Evolutionary conservation across 306 rosid species (phyloP).

Genomic region (Acmispon strigosus): DNA sequence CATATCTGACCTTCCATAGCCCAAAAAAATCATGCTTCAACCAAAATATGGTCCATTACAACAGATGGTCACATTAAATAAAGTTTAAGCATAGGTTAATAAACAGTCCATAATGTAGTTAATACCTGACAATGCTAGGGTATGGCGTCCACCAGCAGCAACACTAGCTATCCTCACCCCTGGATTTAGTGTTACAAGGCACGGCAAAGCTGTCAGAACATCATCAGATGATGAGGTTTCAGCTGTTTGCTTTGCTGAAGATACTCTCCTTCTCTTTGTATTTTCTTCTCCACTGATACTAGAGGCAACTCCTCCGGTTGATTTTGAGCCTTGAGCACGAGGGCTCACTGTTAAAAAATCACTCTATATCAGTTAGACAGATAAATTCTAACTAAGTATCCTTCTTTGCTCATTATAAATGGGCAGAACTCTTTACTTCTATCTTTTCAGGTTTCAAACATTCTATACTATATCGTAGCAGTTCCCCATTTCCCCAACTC

Average conservation of each 20-base stretch:
- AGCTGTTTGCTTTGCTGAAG: conserved; percentile 63
- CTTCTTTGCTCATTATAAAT: conserved; percentile 19
- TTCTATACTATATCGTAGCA: conserved; percentile 6
- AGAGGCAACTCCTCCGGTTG: conserved; percentile 42
- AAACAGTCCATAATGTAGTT: not conserved
- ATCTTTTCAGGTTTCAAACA: conserved; percentile 13
- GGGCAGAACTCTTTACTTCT: conserved; percentile 11
- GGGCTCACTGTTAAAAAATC: conserved; percentile 58
- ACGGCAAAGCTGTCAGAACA: conserved; percentile 67
- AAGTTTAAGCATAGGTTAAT: not conserved
- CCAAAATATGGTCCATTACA: not conserved
- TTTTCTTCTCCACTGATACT: conserved; percentile 59
- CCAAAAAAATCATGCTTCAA: conserved; percentile 16
- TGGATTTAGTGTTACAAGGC: conserved; percentile 74
- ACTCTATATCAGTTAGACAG: conserved; percentile 25
- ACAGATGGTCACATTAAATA: not conserved
- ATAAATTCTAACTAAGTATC: conserved; percentile 16
- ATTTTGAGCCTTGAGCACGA: conserved; percentile 54
- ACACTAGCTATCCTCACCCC: conserved; percentile 73
- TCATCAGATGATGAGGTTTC: conserved; percentile 83
- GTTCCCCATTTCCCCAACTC: not conserved
- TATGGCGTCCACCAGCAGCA: conserved; percentile 97
- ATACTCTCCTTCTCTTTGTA: conserved; percentile 74
- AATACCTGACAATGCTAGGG: conserved; percentile 78
- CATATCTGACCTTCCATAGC: conserved; percentile 17